Base-by-base conservation (phyloP, 768 basidiomycete species). In the Steccherinum ochraceum region DNA sequence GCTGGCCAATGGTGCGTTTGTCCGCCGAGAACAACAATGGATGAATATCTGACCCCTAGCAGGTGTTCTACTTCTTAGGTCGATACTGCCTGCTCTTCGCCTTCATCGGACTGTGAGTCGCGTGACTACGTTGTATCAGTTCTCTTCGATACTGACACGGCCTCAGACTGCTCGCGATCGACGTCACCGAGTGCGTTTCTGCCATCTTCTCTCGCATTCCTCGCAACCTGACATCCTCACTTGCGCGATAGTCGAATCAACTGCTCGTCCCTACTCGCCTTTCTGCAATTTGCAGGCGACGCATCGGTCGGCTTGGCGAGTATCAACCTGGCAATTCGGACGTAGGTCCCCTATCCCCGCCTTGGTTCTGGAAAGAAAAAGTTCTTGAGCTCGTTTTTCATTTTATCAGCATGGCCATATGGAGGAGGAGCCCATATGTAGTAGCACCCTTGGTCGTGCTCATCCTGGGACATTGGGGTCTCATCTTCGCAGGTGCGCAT, bases 51-150 rank as follows among this genome's bases (percentile, higher is more conserved):
- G n/a, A n/a, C n/a, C n/a, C 18, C 18, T 53, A 24, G 25, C 20
- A 86, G 83, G 66, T 74, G 42, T 84, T 85, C 61, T 87, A 87
- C 64, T 86, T 87, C 64, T 63, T 80, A 43, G 81, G 83, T 56
- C 78, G 85, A 46, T 87, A 86, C 61, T 76, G 72, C 58, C 65
- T 86, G 30, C 65, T 87, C 4, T 72, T 84, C 55, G 80, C 85
- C 2, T 65, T 86, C 53, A 71, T 84, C 50, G 85, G 85, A 60
- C 84, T 87, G 85, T 86, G 57, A 59, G 84, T 67, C 16, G 30
- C 16, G 7, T 35, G n/a, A 26, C 26, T 46, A 11, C 35, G 35
- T n/a, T 39, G 11, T n/a, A 11, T 39, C 35, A 11, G 11, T 39
- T 39, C 35, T n/a, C 11, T 39, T 11, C 35, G 11, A 39, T 39